phyloP scores from a whole-genome alignment of 2,329 filamentous ascomycete species.

The Colletotrichum cereale region DNA sequence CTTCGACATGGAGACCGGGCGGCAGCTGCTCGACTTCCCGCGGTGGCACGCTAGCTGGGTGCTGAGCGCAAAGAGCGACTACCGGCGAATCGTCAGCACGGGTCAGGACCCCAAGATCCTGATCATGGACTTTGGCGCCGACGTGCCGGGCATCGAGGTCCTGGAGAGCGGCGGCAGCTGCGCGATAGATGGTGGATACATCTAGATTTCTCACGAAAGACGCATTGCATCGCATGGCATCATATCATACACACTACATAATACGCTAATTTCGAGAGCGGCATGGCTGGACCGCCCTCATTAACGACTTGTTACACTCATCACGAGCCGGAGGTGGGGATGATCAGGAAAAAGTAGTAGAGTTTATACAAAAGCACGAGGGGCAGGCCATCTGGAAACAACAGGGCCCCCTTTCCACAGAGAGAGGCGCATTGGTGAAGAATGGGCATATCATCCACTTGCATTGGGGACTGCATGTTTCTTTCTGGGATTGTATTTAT shows the following conservation, averaged over 20 bases:
- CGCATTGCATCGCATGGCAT: not conserved
- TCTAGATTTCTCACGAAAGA: slow-evolving; percentile 42
- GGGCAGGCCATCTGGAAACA: not conserved
- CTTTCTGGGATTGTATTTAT: slow-evolving; percentile 2
- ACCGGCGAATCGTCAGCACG: slow-evolving; percentile 92
- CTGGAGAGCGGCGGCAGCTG: slow-evolving; percentile 60
- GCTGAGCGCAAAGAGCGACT: slow-evolving; percentile 94
- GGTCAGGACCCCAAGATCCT: slow-evolving; percentile 94
- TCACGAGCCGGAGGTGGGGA: slow-evolving; percentile 4
- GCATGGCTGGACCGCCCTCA: slow-evolving; percentile 38
- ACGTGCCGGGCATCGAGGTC: slow-evolving; percentile 68
- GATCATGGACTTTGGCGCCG: slow-evolving; percentile 89
- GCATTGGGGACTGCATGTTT: slow-evolving; percentile 23
- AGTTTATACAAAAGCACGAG: slow-evolving; percentile 23
- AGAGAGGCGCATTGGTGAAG: slow-evolving; percentile 31
- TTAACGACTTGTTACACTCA: slow-evolving; percentile 25
- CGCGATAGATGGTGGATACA: slow-evolving; percentile 49
- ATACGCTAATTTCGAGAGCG: slow-evolving; percentile 37
- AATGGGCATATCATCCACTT: slow-evolving; percentile 8
- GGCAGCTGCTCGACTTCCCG: slow-evolving; percentile 86
- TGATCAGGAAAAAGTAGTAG: slow-evolving; percentile 8
- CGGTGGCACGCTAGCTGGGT: slow-evolving; percentile 98
- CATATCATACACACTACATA: slow-evolving; percentile 16
- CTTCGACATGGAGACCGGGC: slow-evolving; percentile 86
- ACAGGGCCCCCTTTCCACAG: slow-evolving; percentile 8